phyloP scores from a whole-genome alignment of 2,329 filamentous ascomycete species.

The Pezicula rhizophila region DNA sequence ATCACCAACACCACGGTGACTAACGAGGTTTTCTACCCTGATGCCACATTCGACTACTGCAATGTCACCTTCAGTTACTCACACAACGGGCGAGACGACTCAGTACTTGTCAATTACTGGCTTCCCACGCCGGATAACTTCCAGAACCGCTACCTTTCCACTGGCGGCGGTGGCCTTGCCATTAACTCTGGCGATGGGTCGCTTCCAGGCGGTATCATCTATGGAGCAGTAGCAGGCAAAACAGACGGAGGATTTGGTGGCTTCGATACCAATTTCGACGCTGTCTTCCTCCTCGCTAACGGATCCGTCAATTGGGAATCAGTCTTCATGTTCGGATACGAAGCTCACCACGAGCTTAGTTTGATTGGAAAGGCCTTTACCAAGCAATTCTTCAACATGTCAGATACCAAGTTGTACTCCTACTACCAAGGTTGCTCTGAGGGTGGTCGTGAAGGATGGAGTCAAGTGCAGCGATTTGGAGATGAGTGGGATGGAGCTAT shows the following conservation, averaged over 20 bases:
- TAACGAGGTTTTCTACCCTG: conserved; percentile 23
- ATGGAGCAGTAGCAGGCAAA: conserved; percentile 41
- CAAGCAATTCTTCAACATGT: conserved; percentile 34
- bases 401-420: conserved; percentile 26
- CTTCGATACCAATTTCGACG: conserved; percentile 35
- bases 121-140: conserved; percentile 37
- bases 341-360: conserved; percentile 31
- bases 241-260: conserved; percentile 46
- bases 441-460: conserved; percentile 41
- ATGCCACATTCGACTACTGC: conserved; percentile 34
- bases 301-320: conserved; percentile 32
- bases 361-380: conserved; percentile 38
- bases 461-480: conserved; percentile 31
- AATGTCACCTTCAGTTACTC: conserved; percentile 41
- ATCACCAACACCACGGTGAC: conserved; percentile 28
- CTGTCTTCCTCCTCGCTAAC: conserved; percentile 31
- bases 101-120: conserved; percentile 34
- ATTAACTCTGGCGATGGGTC: conserved; percentile 31
- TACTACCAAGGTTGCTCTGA: conserved; percentile 45
- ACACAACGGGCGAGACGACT: conserved; percentile 33
- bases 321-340: conserved; percentile 34
- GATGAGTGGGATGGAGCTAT: conserved; percentile 37
- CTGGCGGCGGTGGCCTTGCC: conserved; percentile 40
- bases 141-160: conserved; percentile 39
- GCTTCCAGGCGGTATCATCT: conserved; percentile 35